Conservation (phyloP, 495 filamentous ascomycete species). For the Trichoderma orchidacearum region DNA sequence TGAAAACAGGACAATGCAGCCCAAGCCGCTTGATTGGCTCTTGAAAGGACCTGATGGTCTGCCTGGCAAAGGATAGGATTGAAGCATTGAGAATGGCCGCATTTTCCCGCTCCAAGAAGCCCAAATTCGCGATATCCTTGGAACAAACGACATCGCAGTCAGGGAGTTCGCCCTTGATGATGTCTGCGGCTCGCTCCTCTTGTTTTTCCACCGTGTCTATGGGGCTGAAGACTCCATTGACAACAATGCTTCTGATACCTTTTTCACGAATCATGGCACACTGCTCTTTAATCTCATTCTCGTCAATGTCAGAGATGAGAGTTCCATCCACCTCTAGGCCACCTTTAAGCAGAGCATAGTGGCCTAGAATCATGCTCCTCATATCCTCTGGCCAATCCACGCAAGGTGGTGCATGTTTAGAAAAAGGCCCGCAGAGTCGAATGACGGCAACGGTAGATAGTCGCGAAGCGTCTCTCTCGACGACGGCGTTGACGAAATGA, state of each 20-base stretch:
- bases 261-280: conserved; percentile 26
- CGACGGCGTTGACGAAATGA: conserved; percentile 50
- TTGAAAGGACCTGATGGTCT: conserved; percentile 34
- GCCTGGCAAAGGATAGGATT: conserved; percentile 34
- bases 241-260: conserved; percentile 35
- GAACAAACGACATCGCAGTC: conserved; percentile 35
- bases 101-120: conserved; percentile 43
- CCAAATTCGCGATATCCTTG: conserved; percentile 33
- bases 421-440: conserved; percentile 38
- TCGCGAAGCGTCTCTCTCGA: conserved; percentile 37
- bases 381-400: conserved; percentile 32
- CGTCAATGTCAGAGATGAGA: conserved; percentile 31
- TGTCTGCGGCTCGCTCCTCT: conserved; percentile 31
- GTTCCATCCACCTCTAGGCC: conserved; percentile 37
- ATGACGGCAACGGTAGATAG: conserved; percentile 41
- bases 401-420: conserved; percentile 41
- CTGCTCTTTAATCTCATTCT: conserved; percentile 25
- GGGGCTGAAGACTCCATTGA: conserved; percentile 44
- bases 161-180: conserved; percentile 28
- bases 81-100: conserved; percentile 41
- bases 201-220: conserved; percentile 36
- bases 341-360: conserved; percentile 29
- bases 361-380: conserved; percentile 29
- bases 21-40: conserved; percentile 29
- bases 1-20: conserved; percentile 35